phyloP scores from a whole-genome alignment of 495 filamentous ascomycete species.

The Penicillium subrubescens region DNA sequence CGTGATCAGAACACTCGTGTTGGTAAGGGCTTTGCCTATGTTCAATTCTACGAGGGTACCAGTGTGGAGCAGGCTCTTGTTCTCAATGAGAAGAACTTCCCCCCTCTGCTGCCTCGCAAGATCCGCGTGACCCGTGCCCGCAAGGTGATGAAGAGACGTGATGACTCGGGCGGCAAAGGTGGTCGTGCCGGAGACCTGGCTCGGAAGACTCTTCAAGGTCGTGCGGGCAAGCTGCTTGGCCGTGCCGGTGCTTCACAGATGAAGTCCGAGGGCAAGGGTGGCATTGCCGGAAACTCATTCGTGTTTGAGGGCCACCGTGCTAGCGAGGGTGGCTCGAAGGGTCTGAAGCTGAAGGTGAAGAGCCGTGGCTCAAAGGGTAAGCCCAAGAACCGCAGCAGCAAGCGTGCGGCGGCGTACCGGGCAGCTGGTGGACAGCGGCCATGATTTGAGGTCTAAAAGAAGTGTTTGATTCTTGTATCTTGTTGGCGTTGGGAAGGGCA shows the following conservation, averaged over 20 bases:
- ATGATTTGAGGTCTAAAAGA: slow-evolving; percentile 18
- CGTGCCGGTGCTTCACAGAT: slow-evolving; percentile 72
- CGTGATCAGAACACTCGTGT: slow-evolving; percentile 87
- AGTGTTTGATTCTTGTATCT: slow-evolving; percentile 23
- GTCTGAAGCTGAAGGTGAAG: slow-evolving; percentile 56
- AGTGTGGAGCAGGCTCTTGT: slow-evolving; percentile 85
- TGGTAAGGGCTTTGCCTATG: slow-evolving; percentile 96
- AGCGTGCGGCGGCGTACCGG: slow-evolving; percentile 69
- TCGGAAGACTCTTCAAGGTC: slow-evolving; percentile 72
- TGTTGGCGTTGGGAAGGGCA: slow-evolving; percentile 27
- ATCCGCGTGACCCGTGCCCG: slow-evolving; percentile 86
- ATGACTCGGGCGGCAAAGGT: slow-evolving; percentile 46
- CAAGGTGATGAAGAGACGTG: slow-evolving; percentile 68
- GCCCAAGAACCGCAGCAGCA: slow-evolving; percentile 51
- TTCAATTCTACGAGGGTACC: slow-evolving; percentile 91
- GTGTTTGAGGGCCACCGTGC: slow-evolving; percentile 93
- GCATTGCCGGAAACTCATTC: slow-evolving; percentile 55
- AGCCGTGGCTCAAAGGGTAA: slow-evolving; percentile 60
- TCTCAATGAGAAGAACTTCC: slow-evolving; percentile 86
- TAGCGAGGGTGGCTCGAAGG: slow-evolving; percentile 56
- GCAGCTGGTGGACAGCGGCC: slow-evolving; percentile 54
- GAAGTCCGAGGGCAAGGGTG: slow-evolving; percentile 42
- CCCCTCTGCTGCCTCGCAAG: slow-evolving; percentile 84
- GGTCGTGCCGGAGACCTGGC: slow-evolving; percentile 61
- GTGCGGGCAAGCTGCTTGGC: slow-evolving; percentile 81